Percentiles rank a stretch among this genome's conserved stretches.
Evolutionary conservation across 371 early-diverging fungal genomes (phyloP).

Genomic region (Syncephalastrum monosporum): DNA sequence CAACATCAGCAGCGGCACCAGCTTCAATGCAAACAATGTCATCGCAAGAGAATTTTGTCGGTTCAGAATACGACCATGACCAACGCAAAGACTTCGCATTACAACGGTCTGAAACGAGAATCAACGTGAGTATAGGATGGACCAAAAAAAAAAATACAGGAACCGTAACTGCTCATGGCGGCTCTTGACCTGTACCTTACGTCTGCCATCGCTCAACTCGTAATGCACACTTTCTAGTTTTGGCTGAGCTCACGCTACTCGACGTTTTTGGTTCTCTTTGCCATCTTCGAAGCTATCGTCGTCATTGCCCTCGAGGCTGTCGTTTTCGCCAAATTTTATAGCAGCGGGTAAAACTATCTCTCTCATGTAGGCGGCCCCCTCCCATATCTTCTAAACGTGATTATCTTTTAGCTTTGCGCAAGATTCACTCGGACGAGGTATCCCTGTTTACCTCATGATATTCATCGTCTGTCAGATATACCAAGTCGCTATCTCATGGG

Average conservation of each 20-base stretch:
- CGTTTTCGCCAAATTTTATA: constrained; percentile 56
- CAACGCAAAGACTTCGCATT: constrained; percentile 7
- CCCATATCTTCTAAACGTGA: neutral
- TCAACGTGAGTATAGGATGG: neutral
- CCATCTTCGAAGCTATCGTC: constrained; percentile 64
- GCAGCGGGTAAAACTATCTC: constrained; percentile 20
- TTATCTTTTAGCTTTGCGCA: constrained; percentile 18
- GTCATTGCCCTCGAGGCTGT: constrained; percentile 69
- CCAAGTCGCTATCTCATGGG: constrained; percentile 69
- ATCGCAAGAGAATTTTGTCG: constrained; percentile 9
- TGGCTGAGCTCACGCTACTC: constrained; percentile 47
- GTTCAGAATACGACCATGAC: constrained; percentile 8
- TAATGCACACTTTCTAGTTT: constrained; percentile 17
- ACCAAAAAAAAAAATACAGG: neutral
- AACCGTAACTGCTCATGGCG: neutral
- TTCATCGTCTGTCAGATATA: constrained; percentile 76
- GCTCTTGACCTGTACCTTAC: neutral
- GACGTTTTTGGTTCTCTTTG: constrained; percentile 38
- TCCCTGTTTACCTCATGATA: constrained; percentile 76
- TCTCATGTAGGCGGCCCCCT: no score
- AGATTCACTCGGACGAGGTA: constrained; percentile 38
- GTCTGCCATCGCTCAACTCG: neutral
- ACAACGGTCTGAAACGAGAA: constrained; percentile 7
- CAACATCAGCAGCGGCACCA: neutral
- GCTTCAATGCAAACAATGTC: constrained; percentile 8